A percentile compares a stretch with the other conserved stretches of the same genome.
phyloP scores from a whole-genome alignment of 495 filamentous ascomycete species.

The Wilcoxina mikolae region DNA sequence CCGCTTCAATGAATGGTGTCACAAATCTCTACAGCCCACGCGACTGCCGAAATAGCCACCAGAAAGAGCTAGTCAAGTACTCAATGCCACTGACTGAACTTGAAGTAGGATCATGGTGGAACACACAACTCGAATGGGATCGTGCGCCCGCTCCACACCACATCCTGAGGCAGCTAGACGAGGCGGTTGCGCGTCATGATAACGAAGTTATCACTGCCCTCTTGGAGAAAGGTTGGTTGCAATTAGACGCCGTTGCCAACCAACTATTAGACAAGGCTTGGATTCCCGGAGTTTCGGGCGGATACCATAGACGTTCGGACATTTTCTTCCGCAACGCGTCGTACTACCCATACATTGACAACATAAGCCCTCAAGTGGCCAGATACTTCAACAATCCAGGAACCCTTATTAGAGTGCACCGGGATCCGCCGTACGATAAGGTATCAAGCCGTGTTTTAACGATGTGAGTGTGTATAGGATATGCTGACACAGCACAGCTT shows the following conservation, averaged over 20 bases:
- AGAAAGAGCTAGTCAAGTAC: constrained; percentile 8
- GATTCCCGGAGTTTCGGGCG: constrained; percentile 13
- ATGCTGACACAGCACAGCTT: too few species aligned
- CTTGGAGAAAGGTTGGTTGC: not conserved
- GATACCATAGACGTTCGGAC: constrained; percentile 11
- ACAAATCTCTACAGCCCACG: constrained; percentile 11
- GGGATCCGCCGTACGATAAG: too few species aligned
- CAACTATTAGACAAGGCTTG: constrained; percentile 13
- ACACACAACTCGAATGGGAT: not conserved
- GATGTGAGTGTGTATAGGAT: too few species aligned
- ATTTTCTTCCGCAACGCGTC: constrained; percentile 10
- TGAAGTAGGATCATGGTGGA: constrained; percentile 2
- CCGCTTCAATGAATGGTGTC: constrained; percentile 6
- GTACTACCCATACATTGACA: not conserved
- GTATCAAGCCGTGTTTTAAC: too few species aligned
- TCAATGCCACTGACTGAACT: constrained; percentile 17
- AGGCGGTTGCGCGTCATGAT: not conserved
- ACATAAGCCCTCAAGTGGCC: not conserved
- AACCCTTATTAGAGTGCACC: too few species aligned
- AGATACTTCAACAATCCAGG: too few species aligned
- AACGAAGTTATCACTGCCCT: not conserved
- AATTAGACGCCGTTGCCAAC: not conserved
- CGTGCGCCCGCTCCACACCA: not conserved
- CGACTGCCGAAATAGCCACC: constrained; percentile 12
- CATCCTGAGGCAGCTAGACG: not conserved